Evolutionary conservation across 2,329 filamentous ascomycete species (phyloP), one percentile per base, ranked within the genome.

Genomic region (Claviceps cyperi): DNA sequence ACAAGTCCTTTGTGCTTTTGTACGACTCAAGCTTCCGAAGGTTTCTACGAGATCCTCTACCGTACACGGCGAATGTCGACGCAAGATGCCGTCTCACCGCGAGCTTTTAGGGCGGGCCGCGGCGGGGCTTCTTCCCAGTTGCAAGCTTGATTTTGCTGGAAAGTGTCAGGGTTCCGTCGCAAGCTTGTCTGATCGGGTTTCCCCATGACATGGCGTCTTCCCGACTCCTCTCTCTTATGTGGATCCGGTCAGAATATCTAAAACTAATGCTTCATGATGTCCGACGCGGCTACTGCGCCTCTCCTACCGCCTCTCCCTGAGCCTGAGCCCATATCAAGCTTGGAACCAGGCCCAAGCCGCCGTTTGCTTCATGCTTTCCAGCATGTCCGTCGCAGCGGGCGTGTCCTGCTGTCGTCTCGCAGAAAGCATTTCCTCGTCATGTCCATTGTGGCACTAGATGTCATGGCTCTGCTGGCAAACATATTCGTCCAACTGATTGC

Each of bases 401-500:
- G 51, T 22, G 46, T 49, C n/a, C 36, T 63, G 46, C 58, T 68
- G 51, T 57, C 59, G 32, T 70, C 68, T 15, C 63, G 63, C 40
- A 54, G 59, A 41, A 74, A 73, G 58, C 72, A 75, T 57, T 73
- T 67, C 58, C 45, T 69, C 46, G 57, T 74, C 53, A 61, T 75
- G 55, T 60, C 56, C 3, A 57, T 74, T 14, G 68, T 76, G 36
- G 58, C 69, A 4, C 60, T 75, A 39, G 72, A 75, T 53, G 69
- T 74, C 43, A 60, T 62, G 1, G 66, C 66, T 28, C 66, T 75
- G 48, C 59, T 75, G 41, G 64, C 64, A 44, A 72, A 74, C 51
- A 66, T 76, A 51, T 70, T 75, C 52, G 65, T 75, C 51, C 66
- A 70, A 24, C 63, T 75, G 15, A 67, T 74, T 50, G 68, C 71